A percentile compares a stretch with the other conserved stretches of the same genome.
These are phyloP conservation scores for Arthrocladium fulminans DNA, from an alignment of 2,329 filamentous ascomycete genomes.

Conservation along the genomic window DNA sequence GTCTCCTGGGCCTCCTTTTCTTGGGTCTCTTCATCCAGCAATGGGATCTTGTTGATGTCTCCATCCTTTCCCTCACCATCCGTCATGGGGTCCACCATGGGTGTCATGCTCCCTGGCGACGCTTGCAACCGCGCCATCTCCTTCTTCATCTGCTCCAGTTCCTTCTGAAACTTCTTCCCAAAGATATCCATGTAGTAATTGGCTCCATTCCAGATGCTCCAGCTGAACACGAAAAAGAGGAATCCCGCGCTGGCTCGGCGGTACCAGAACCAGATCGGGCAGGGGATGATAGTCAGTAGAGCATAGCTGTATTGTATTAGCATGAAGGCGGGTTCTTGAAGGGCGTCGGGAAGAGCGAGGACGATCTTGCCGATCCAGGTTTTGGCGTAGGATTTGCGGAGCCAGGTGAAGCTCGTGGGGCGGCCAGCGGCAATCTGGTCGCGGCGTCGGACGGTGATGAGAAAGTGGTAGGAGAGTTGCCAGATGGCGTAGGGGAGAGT, in stretches of 20 bases:
- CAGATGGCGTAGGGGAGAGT: conserved; percentile 86
- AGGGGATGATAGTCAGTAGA: conserved; percentile 85
- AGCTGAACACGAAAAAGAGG: conserved; percentile 73
- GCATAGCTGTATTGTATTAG: conserved; percentile 89
- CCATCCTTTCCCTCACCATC: neutral
- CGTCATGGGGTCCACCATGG: neutral
- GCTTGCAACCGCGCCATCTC: conserved; percentile 86
- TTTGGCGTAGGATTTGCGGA: conserved; percentile 82
- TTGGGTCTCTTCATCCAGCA: conserved; percentile 16
- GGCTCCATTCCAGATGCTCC: conserved; percentile 94
- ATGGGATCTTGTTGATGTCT: conserved; percentile 16
- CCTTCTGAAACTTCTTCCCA: conserved; percentile 91
- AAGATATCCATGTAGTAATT: conserved; percentile 99
- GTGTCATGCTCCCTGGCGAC: conserved; percentile 31
- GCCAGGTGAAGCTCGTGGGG: conserved; percentile 95
- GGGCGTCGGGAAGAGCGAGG: conserved; percentile 59
- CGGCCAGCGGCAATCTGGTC: conserved; percentile 94
- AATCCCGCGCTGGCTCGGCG: conserved; percentile 70
- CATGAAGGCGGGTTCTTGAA: conserved; percentile 93
- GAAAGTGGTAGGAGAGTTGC: conserved; percentile 87
- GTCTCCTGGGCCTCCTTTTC: conserved; percentile 1
- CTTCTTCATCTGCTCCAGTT: conserved; percentile 76
- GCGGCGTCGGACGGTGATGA: conserved; percentile 88
- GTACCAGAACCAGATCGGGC: conserved; percentile 89
- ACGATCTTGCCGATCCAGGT: conserved; percentile 82